Conservation (phyloP, 2,329 filamentous ascomycete species). For the Tolypocladium endophyticum region DNA sequence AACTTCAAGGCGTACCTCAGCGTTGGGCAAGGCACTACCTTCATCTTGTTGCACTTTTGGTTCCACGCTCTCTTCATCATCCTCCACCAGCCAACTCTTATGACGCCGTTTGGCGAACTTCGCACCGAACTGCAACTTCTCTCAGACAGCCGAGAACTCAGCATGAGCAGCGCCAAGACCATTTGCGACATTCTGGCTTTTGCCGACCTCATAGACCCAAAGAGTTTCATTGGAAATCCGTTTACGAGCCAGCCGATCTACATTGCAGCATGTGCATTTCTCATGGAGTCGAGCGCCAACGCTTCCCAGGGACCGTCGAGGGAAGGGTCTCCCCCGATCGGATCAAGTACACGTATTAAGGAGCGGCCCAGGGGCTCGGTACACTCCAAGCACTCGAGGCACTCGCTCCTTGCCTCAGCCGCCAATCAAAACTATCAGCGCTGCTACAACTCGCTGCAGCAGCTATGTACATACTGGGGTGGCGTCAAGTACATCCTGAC, state of each 20-base stretch:
- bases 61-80: constrained; percentile 81
- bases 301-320: constrained; percentile 51
- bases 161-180: constrained; percentile 84
- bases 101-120: constrained; percentile 60
- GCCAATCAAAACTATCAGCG: constrained; percentile 81
- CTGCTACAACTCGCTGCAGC: constrained; percentile 74
- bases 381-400: constrained; percentile 42
- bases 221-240: constrained; percentile 77
- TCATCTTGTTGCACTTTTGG: constrained; percentile 81
- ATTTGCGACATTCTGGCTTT: constrained; percentile 84
- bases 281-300: constrained; percentile 69
- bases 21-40: constrained; percentile 72
- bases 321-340: constrained; percentile 37
- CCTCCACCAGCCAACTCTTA: constrained; percentile 70
- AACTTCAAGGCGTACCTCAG: constrained; percentile 83
- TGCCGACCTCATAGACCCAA: constrained; percentile 74
- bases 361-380: constrained; percentile 5
- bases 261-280: constrained; percentile 79
- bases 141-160: constrained; percentile 68
- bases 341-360: constrained; percentile 3
- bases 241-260: constrained; percentile 89
- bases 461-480: constrained; percentile 77
- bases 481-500: constrained; percentile 81
- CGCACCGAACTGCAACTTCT: constrained; percentile 58
- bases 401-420: constrained; percentile 67